Evolutionary conservation across 441 rosid species (phyloP).

Genomic region (Bruguiera hainesii): DNA sequence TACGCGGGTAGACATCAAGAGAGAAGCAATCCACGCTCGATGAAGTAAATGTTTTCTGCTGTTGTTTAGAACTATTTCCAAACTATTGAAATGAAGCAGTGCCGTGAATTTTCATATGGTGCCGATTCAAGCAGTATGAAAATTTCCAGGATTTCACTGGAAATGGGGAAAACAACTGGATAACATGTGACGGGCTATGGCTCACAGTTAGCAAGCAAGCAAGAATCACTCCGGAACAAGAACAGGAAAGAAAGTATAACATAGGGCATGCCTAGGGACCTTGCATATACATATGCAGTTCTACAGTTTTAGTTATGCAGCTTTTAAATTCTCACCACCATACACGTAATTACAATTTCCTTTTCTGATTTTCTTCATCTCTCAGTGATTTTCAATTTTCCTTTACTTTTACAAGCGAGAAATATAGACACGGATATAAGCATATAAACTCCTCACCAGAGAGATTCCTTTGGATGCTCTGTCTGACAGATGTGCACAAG

Average conservation of each 20-base stretch:
- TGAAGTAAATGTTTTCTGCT: neutral
- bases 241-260: neutral
- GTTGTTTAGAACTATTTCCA: neutral
- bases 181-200: neutral
- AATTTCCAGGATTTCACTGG: neutral
- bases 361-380: no score
- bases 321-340: neutral
- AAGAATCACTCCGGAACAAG: neutral
- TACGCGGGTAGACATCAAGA: neutral
- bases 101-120: neutral
- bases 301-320: neutral
- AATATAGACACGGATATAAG: neutral
- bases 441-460: neutral
- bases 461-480: slow-evolving; percentile 1
- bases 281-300: neutral
- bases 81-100: neutral
- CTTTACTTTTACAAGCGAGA: neutral
- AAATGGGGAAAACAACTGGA: neutral
- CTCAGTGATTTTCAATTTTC: no score
- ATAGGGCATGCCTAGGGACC: neutral
- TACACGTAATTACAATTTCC: neutral
- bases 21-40: neutral
- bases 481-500: slow-evolving; percentile 1
- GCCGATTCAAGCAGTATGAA: neutral
- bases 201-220: neutral